phyloP scores from a whole-genome alignment of 2,329 filamentous ascomycete genomes.

The Dryadomyces quercivorus region DNA sequence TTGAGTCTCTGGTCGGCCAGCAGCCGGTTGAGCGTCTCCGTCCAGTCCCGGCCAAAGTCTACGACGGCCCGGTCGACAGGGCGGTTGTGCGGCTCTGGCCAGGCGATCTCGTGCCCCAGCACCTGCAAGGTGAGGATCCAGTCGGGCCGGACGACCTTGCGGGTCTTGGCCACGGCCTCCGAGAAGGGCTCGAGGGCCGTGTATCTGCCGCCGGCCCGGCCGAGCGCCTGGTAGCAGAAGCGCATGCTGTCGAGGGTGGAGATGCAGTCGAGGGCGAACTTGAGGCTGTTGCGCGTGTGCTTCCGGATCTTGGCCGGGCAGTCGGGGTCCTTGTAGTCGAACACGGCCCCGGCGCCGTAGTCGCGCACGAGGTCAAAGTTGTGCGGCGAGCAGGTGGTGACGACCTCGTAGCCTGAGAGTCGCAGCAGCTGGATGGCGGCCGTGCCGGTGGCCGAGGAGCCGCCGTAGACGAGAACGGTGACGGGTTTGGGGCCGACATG shows the following conservation, averaged over 20 bases:
- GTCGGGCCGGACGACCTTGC: not conserved
- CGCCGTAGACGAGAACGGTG: not conserved
- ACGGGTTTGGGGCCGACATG: not conserved
- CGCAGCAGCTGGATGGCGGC: constrained; percentile 16
- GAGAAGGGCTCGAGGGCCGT: not conserved
- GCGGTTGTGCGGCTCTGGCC: not conserved
- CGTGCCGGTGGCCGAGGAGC: not conserved
- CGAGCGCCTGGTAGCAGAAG: not conserved
- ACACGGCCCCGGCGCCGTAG: not conserved
- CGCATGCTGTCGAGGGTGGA: not conserved
- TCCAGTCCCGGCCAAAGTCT: too few species aligned
- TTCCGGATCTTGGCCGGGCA: not conserved
- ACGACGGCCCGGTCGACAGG: too few species aligned
- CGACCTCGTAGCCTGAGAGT: not conserved
- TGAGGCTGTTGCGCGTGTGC: not conserved
- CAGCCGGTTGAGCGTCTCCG: too few species aligned
- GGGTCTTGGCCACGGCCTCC: not conserved
- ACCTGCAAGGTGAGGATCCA: not conserved
- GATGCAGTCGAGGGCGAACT: not conserved
- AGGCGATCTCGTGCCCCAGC: not conserved
- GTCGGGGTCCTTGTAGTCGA: not conserved
- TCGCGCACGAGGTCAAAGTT: not conserved
- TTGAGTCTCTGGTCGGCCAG: too few species aligned
- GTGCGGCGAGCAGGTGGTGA: not conserved
- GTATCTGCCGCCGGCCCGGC: not conserved